Evolutionary conservation across 2,329 filamentous ascomycete species (phyloP).

Genomic region (Fusarium sp.): DNA sequence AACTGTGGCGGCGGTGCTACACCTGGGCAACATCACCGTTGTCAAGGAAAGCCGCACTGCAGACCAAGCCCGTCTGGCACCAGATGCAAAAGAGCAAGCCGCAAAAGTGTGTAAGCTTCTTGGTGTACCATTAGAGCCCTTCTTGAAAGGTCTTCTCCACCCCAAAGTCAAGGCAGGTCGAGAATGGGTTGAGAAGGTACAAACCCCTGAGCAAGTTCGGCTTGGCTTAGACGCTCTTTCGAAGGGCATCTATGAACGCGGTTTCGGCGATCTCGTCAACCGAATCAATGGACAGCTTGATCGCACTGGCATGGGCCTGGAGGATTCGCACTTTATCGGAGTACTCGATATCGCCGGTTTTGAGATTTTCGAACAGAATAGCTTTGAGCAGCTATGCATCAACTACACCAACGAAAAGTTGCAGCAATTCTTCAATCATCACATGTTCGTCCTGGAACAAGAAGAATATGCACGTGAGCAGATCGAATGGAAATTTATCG

Average conservation of each 20-base stretch:
- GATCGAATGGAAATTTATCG: slow-evolving; percentile 99
- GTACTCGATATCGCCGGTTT: slow-evolving; percentile 99
- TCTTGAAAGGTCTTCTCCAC: slow-evolving; percentile 88
- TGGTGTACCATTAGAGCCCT: slow-evolving; percentile 84
- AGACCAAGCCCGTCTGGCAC: slow-evolving; percentile 86
- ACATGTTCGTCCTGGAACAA: slow-evolving; percentile 99
- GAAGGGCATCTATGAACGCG: slow-evolving; percentile 97
- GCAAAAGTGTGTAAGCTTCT: slow-evolving; percentile 84
- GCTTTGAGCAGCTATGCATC: slow-evolving; percentile 98
- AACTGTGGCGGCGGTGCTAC: slow-evolving; percentile 90
- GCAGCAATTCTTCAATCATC: slow-evolving; percentile 99
- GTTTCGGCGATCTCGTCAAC: slow-evolving; percentile 90
- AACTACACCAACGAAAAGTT: slow-evolving; percentile 99
- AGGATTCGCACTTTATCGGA: slow-evolving; percentile 95
- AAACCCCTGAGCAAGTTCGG: slow-evolving; percentile 95
- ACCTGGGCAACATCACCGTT: slow-evolving; percentile 91
- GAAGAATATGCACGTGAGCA: slow-evolving; percentile 97
- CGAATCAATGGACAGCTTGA: slow-evolving; percentile 94
- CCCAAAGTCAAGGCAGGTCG: slow-evolving; percentile 94
- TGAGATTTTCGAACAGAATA: slow-evolving; percentile 98
- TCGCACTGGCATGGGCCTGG: slow-evolving; percentile 80
- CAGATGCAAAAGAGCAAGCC: slow-evolving; percentile 79
- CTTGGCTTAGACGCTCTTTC: slow-evolving; percentile 89
- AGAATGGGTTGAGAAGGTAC: slow-evolving; percentile 98
- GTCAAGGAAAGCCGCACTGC: slow-evolving; percentile 89